Evolutionary conservation across 441 rosid species (phyloP), one percentile per base, ranked within the genome.

Genomic region (Geranium incanum): DNA sequence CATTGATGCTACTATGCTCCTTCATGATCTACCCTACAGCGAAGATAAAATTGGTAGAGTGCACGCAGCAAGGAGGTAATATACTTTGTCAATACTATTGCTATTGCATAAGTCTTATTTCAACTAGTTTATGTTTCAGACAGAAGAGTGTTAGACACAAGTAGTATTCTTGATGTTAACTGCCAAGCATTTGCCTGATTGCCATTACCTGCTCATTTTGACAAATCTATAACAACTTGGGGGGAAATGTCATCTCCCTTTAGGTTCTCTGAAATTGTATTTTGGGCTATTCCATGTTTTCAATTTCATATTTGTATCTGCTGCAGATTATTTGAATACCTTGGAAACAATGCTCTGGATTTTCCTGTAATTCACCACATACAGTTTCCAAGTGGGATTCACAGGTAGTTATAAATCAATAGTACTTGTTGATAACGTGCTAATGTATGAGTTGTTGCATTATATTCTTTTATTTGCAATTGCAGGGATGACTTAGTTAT

Each of bases 331-430:
- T 94, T 94, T 74, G 97, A 94, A 87, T 92, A 81, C 78, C 83
- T 94, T 13, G 79, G 86, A 0, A 95, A 87, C 63, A 92, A 87
- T 70, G 72, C 71, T 79, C 78, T 92, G 41, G 79, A 80, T 59
- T 87, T 89, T 79, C 97, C 99, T 0, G 97, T 94, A 39, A 88
- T 94, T 83, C 99, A 94, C 86, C 97, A 92, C 78, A 86, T 94
- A 66, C 84, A 83, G 69, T 92, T 90, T 80, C 92, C 97, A 64
- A 81, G 71, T 13, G 92, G 85, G 48, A 80, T 76, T 68, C 94
- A 87, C 84, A 84, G 99, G 99, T 92, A 76, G 76, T 60, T 68
- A n/a, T 45, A 67, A 60, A 23, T 8, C 60, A n/a, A 0, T 38
- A 16, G 8, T 16, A 37, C 41, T 72, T 60, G 21, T 73, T 66